Percentiles rank a stretch among this genome's conserved stretches.
Conservation (phyloP, 371 early-diverging fungal species). For the Mortierella polycephala region DNA sequence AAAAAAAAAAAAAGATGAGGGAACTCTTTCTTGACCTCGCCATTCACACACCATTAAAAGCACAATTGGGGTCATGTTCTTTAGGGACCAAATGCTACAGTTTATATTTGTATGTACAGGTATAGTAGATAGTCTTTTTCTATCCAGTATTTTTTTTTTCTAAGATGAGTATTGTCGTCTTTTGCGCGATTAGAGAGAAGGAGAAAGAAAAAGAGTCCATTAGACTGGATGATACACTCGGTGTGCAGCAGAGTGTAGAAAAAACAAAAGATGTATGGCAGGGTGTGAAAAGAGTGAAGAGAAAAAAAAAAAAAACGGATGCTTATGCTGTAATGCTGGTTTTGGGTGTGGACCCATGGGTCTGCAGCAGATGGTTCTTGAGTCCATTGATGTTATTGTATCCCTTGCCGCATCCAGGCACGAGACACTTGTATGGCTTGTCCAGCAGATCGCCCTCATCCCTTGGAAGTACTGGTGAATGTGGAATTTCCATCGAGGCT, state of each 20-base stretch:
- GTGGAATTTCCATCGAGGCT: conserved; percentile 7
- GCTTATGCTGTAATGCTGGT: conserved; percentile 17
- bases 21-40: too few species aligned
- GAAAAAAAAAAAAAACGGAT: background rate
- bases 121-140: conserved; percentile 7
- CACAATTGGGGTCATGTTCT: too few species aligned
- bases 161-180: too few species aligned
- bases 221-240: too few species aligned
- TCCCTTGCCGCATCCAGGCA: conserved; percentile 47
- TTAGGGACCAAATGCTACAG: too few species aligned
- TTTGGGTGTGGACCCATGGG: conserved; percentile 45
- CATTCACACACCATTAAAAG: too few species aligned
- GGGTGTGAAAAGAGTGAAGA: background rate
- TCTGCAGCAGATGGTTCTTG: conserved; percentile 40
- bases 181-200: too few species aligned
- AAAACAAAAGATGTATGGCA: background rate
- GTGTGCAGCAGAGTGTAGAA: background rate
- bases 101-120: conserved; percentile 9
- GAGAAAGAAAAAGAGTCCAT: background rate
- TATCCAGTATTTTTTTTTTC: too few species aligned
- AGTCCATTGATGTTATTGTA: conserved; percentile 44
- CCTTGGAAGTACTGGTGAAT: conserved; percentile 4
- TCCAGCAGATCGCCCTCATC: conserved; percentile 5
- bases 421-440: conserved; percentile 37
- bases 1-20: too few species aligned